Evolutionary conservation across 2,329 filamentous ascomycete species (phyloP).

Genomic region (Fusarium subglutinans): DNA sequence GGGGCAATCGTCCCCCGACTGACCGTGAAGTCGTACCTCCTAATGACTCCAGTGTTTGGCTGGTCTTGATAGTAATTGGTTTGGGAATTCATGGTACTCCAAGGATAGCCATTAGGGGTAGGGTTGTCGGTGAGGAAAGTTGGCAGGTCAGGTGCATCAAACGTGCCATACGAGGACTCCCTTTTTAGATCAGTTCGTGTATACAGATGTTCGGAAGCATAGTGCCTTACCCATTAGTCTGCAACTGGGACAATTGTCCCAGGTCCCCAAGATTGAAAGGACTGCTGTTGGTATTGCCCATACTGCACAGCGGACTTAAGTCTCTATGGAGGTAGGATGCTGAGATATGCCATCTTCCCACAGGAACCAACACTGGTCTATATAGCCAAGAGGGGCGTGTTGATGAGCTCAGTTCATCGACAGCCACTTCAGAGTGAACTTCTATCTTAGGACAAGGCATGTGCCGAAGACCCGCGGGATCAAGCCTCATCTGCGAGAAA

Average conservation of each 20-base stretch:
- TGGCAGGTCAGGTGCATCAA: constrained; percentile 50
- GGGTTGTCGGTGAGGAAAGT: constrained; percentile 60
- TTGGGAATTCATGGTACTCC: constrained; percentile 56
- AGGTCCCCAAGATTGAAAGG: constrained; percentile 26
- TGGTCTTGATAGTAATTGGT: constrained; percentile 61
- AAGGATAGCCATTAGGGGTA: constrained; percentile 60
- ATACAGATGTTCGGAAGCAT: neutral
- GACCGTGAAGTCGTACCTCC: constrained; percentile 64
- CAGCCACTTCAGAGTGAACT: constrained; percentile 11
- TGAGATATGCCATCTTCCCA: neutral
- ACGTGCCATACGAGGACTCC: constrained; percentile 53
- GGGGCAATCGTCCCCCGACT: constrained; percentile 61
- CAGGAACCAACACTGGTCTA: constrained; percentile 20
- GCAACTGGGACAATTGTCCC: constrained; percentile 27
- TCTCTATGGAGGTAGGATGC: constrained; percentile 2
- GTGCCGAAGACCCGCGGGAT: constrained; percentile 26
- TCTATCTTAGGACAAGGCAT: neutral
- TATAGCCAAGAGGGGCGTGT: constrained; percentile 21
- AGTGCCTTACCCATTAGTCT: constrained; percentile 37
- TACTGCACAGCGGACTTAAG: constrained; percentile 8
- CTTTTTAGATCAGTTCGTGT: constrained; percentile 36
- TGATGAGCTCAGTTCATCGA: neutral
- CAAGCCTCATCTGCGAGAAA: constrained; percentile 12
- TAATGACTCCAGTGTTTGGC: constrained; percentile 64
- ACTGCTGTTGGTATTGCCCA: constrained; percentile 35